A percentile compares a stretch with the other conserved stretches of the same genome.
Conservation (phyloP, 495 filamentous ascomycete species). For the Trichoderma virens region DNA sequence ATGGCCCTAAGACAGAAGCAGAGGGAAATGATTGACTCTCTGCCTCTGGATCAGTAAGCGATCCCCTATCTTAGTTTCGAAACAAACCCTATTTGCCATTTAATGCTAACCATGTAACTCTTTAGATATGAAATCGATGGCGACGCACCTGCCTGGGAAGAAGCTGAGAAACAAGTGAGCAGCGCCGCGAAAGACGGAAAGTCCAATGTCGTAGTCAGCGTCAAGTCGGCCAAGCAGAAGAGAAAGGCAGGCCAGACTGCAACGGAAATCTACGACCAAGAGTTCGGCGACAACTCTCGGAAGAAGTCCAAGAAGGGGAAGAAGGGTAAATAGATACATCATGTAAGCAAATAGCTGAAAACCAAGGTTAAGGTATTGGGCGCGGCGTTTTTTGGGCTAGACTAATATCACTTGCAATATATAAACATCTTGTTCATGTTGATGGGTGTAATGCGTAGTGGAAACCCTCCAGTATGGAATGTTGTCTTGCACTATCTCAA, state of each 20-base stretch:
- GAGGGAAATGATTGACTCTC: constrained; percentile 75
- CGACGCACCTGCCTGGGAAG: constrained; percentile 65
- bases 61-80: constrained; percentile 10
- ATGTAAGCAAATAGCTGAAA: not conserved
- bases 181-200: constrained; percentile 46
- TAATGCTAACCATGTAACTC: constrained; percentile 39
- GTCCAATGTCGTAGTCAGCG: constrained; percentile 66
- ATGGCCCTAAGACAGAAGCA: constrained; percentile 62
- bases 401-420: not conserved
- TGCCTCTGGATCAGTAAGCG: constrained; percentile 81
- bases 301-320: constrained; percentile 22
- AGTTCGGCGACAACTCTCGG: constrained; percentile 29
- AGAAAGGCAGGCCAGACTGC: constrained; percentile 68
- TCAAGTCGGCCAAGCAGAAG: constrained; percentile 69
- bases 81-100: constrained; percentile 16
- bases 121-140: constrained; percentile 72
- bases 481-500: too few species aligned
- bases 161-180: constrained; percentile 71
- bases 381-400: not conserved
- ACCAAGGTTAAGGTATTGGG: not conserved
- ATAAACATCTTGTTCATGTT: too few species aligned
- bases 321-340: not conserved
- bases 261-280: constrained; percentile 50
- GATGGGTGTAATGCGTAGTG: too few species aligned
- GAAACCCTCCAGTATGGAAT: too few species aligned